These are phyloP conservation scores for Vigna nakashimae DNA, from an alignment of 306 rosid species.

Conservation along the genomic window DNA sequence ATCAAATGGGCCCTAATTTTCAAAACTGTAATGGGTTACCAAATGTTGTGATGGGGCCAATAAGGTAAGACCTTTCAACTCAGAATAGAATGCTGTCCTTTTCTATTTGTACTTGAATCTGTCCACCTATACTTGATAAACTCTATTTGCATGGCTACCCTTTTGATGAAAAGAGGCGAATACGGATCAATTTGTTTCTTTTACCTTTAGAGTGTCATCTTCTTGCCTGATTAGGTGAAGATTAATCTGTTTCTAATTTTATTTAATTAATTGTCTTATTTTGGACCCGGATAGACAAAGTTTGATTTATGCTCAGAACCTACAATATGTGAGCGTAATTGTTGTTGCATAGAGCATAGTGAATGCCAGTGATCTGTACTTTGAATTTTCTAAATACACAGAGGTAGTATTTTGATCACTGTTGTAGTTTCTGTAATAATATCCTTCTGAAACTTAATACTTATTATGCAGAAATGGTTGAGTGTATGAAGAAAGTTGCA, in stretches of 20 bases:
- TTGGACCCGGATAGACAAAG: not conserved
- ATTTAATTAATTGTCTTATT: constrained; percentile 28
- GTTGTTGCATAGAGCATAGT: not conserved
- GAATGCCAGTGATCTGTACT: not conserved
- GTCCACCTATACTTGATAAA: not conserved
- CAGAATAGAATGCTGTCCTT: not conserved
- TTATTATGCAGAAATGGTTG: constrained; percentile 87
- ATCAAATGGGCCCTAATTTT: not conserved
- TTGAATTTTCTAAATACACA: not conserved
- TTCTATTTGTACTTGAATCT: not conserved
- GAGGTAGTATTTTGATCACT: not conserved
- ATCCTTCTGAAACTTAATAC: constrained; percentile 31
- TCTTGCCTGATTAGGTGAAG: not conserved
- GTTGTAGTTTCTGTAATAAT: constrained; percentile 3
- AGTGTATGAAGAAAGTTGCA: constrained; percentile 90
- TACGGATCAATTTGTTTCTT: not conserved
- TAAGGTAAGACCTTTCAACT: not conserved
- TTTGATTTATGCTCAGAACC: not conserved
- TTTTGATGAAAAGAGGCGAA: not conserved
- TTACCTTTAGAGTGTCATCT: constrained; percentile 1
- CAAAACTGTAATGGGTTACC: constrained; percentile 11
- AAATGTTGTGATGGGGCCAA: constrained; percentile 10
- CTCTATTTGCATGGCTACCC: not conserved
- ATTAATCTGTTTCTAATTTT: constrained; percentile 4
- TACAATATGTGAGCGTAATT: constrained; percentile 4